A percentile compares a stretch with the other conserved stretches of the same genome.
These are phyloP conservation scores for Starmerella sirachaensis DNA, from an alignment of 805 yeast genomes.

Conservation along the genomic window DNA sequence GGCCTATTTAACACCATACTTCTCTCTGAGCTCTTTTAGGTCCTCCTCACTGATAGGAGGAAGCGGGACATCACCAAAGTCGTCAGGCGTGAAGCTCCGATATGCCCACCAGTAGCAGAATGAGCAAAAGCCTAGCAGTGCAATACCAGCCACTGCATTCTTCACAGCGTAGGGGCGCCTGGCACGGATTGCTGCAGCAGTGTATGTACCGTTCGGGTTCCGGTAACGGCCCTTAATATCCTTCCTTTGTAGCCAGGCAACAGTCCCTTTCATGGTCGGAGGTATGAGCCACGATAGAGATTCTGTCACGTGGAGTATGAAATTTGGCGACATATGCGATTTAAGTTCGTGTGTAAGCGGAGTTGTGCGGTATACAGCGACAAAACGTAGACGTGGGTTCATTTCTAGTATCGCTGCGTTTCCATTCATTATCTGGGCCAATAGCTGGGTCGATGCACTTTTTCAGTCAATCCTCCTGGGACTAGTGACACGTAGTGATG, in stretches of 20 bases:
- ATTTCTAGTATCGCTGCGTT: no score
- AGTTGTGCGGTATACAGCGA: no score
- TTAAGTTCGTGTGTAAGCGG: no score
- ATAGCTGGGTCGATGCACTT: no score
- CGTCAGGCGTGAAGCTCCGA: conserved; percentile 42
- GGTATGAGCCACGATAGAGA: not conserved
- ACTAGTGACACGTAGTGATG: no score
- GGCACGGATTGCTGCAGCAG: conserved; percentile 87
- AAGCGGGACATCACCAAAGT: conserved; percentile 81
- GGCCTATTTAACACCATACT: conserved; percentile 2
- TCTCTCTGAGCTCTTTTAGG: conserved; percentile 46
- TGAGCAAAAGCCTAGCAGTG: conserved; percentile 51
- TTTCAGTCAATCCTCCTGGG: no score
- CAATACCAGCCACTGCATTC: conserved; percentile 52
- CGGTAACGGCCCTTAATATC: conserved; percentile 28
- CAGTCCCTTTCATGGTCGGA: conserved; percentile 6
- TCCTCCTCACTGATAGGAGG: conserved; percentile 82
- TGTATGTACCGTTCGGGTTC: conserved; percentile 74
- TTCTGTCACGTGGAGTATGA: not conserved
- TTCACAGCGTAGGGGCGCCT: conserved; percentile 74
- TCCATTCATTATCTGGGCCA: no score
- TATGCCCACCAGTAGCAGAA: conserved; percentile 41
- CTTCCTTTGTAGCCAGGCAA: conserved; percentile 4
- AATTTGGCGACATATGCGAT: not conserved
- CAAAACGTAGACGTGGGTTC: no score